Conservation (phyloP, 306 rosid species). For the Glycine soja region DNA sequence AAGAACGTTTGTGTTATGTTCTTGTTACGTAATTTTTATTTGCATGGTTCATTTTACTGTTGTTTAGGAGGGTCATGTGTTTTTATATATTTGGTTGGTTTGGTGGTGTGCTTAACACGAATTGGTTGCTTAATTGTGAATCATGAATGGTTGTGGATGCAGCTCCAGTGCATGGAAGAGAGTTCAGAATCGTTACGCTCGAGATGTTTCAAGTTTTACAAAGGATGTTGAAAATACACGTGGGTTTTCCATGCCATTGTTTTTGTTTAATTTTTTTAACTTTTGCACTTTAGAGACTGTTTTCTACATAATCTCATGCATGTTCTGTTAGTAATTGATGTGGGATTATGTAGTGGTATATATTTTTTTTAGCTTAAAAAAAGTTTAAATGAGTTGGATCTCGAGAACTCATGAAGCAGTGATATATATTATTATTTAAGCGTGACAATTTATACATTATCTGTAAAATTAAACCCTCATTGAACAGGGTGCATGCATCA, state of each 20-base stretch:
- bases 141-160: slow-evolving; percentile 45
- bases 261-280: background rate
- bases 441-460: too few species aligned
- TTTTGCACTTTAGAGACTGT: background rate
- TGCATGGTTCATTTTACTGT: background rate
- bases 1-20: slow-evolving; percentile 1
- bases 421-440: too few species aligned
- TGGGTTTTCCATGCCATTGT: slow-evolving; percentile 52
- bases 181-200: slow-evolving; percentile 74
- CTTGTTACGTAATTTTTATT: slow-evolving; percentile 14
- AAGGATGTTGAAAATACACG: slow-evolving; percentile 98
- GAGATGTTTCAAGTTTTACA: slow-evolving; percentile 83
- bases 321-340: slow-evolving; percentile 7
- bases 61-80: slow-evolving; percentile 1
- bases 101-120: background rate
- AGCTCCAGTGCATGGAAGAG: slow-evolving; percentile 93
- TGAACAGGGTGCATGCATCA: too few species aligned
- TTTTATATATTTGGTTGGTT: background rate
- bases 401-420: too few species aligned
- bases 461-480: too few species aligned
- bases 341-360: background rate
- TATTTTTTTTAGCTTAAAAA: too few species aligned
- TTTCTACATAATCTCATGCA: background rate
- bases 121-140: slow-evolving; percentile 25
- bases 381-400: too few species aligned